Base-by-base conservation (phyloP, 345 rosid genomes). In the Corchorus olitorius region DNA sequence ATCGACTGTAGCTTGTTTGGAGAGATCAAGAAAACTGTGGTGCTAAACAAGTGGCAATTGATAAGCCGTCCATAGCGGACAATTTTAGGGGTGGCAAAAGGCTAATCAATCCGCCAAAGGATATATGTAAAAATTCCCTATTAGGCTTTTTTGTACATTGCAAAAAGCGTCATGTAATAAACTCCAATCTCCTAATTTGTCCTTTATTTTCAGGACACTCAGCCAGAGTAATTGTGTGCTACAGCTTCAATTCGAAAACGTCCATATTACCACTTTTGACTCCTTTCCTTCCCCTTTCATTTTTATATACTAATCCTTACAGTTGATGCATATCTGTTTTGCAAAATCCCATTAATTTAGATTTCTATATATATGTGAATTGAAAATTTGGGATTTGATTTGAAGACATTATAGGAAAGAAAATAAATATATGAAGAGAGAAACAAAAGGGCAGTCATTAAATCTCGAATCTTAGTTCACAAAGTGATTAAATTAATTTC, bases 21-120 rank as follows among this genome's bases (percentile, higher is more conserved):
- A 65, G 52, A 8, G 70, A 65, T 65, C 17, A 65, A 4, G 53
- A 43, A 27, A 2, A 65, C 34, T 4, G 34, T 11, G 34, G 53
- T 19, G 52, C 19, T 43, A 65, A 65, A 65, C 70, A 43, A 65
- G 70, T 43, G 70, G 70, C 70, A 65, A n/a, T 20, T 34, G 34
- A 43, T 19, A 65, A 65, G 70, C 59, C 35, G 53, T 17, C 37
- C 54, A 66, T 17, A 43, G 70, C 35, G 70, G 16, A 65, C 49
- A 65, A 65, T 43, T 27, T 65, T 17, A 8, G 12, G 50, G 33
- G 16, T 65, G 50, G 69, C 33, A 39, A 10, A 64, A 64, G 50
- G 20, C 5, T 64, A 65, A 4, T 65, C 46, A 2, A 8, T 65
- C 46, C 6, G 16, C 27, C 3, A 41, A 65, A n/a, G 33, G 48